These are phyloP conservation scores for Candida sithepensis DNA, from an alignment of 805 yeast species.

Conservation along the genomic window DNA sequence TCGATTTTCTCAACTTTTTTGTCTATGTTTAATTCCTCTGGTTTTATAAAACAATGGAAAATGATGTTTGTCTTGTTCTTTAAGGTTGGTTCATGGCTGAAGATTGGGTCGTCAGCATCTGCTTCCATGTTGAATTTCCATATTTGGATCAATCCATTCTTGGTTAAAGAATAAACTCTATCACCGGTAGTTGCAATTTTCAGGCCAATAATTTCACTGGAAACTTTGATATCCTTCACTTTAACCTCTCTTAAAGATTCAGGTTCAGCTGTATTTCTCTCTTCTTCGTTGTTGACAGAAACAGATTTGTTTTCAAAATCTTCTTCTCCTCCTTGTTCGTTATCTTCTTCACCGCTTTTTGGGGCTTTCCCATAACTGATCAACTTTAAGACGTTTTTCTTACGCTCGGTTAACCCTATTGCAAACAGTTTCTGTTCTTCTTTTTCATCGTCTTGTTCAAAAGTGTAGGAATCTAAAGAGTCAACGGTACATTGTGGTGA, in stretches of 20 bases:
- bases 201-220: slow-evolving; percentile 23
- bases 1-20: slow-evolving; percentile 18
- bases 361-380: slow-evolving; percentile 23
- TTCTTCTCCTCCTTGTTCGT: slow-evolving; percentile 16
- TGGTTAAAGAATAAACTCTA: slow-evolving; percentile 29
- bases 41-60: slow-evolving; percentile 26
- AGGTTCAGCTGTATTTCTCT: slow-evolving; percentile 29
- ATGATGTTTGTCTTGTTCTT: slow-evolving; percentile 10
- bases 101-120: slow-evolving; percentile 5
- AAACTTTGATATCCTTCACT: slow-evolving; percentile 25
- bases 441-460: slow-evolving; percentile 15
- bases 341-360: slow-evolving; percentile 27
- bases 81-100: slow-evolving; percentile 9
- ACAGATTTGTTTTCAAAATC: slow-evolving; percentile 28
- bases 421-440: slow-evolving; percentile 27
- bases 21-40: slow-evolving; percentile 22
- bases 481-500: slow-evolving; percentile 44
- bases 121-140: slow-evolving; percentile 19
- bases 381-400: slow-evolving; percentile 26
- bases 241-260: slow-evolving; percentile 32
- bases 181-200: slow-evolving; percentile 27
- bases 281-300: slow-evolving; percentile 28
- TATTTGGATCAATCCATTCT: slow-evolving; percentile 29
- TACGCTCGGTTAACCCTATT: slow-evolving; percentile 35
- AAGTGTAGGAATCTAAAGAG: slow-evolving; percentile 35